phyloP scores from a whole-genome alignment of 805 yeast species.

The Candida taoyuanica region DNA sequence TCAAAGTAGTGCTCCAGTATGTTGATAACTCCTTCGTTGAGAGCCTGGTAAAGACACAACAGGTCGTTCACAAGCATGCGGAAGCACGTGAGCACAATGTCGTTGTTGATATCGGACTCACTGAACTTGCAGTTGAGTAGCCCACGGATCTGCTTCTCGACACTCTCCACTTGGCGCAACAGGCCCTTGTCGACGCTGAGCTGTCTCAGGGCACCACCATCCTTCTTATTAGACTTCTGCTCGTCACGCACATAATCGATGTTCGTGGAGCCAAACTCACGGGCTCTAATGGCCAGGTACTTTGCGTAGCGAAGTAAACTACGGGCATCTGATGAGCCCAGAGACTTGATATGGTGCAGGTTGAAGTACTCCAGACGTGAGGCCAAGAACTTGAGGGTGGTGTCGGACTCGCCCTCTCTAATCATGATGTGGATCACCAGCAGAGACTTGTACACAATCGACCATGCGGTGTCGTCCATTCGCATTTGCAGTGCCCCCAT shows the following conservation, averaged over 20 bases:
- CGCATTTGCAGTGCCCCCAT: slow-evolving; percentile 60
- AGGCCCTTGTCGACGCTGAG: slow-evolving; percentile 74
- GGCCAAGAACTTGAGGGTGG: slow-evolving; percentile 58
- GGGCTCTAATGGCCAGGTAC: slow-evolving; percentile 64
- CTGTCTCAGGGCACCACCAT: slow-evolving; percentile 39
- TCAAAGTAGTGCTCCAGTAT: slow-evolving; percentile 92
- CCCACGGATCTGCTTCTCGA: slow-evolving; percentile 74
- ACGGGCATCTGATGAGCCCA: slow-evolving; percentile 42
- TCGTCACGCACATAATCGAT: slow-evolving; percentile 79
- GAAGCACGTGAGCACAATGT: slow-evolving; percentile 78
- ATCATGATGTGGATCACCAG: slow-evolving; percentile 86
- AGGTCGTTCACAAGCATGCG: slow-evolving; percentile 87
- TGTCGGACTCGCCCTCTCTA: slow-evolving; percentile 82
- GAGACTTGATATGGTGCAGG: slow-evolving; percentile 34
- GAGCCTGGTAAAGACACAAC: slow-evolving; percentile 76
- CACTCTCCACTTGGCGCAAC: slow-evolving; percentile 78
- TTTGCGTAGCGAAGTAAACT: slow-evolving; percentile 62
- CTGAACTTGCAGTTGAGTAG: slow-evolving; percentile 68
- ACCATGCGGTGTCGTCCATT: slow-evolving; percentile 81
- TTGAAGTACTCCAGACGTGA: slow-evolving; percentile 48
- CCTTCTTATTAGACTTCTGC: slow-evolving; percentile 33
- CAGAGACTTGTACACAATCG: slow-evolving; percentile 81
- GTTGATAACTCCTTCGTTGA: slow-evolving; percentile 95
- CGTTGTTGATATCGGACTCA: slow-evolving; percentile 81
- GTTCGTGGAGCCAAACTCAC: slow-evolving; percentile 58